Evolutionary conservation across 768 basidiomycete genomes (phyloP).

Genomic region (Suillus bovinus): DNA sequence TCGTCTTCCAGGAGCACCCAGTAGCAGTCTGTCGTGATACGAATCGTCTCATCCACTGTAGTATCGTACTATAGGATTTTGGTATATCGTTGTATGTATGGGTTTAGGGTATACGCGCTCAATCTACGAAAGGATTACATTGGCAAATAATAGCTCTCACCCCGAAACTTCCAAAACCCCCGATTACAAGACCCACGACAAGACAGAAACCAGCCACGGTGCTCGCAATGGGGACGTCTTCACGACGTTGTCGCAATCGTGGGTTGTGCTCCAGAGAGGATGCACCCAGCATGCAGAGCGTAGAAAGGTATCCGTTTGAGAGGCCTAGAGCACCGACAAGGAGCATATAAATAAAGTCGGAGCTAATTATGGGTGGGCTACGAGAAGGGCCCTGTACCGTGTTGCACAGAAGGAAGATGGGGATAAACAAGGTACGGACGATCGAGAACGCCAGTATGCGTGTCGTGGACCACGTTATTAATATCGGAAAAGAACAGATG

Average conservation of each 20-base stretch:
- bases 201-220: slow-evolving; percentile 79
- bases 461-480: slow-evolving; percentile 69
- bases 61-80: neutral
- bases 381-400: slow-evolving; percentile 48
- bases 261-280: slow-evolving; percentile 83
- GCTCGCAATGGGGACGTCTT: slow-evolving; percentile 85
- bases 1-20: slow-evolving; percentile 65
- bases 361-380: slow-evolving; percentile 54
- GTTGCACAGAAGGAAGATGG: slow-evolving; percentile 86
- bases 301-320: slow-evolving; percentile 80
- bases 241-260: slow-evolving; percentile 59
- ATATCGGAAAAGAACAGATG: slow-evolving; percentile 60
- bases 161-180: slow-evolving; percentile 80
- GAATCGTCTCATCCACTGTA: neutral
- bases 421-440: slow-evolving; percentile 78
- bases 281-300: slow-evolving; percentile 78
- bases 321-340: slow-evolving; percentile 71
- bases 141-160: slow-evolving; percentile 67
- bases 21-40: slow-evolving; percentile 21
- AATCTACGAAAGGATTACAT: slow-evolving; percentile 68
- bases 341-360: slow-evolving; percentile 74
- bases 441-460: slow-evolving; percentile 65
- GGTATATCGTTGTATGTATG: neutral
- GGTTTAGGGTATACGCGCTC: neutral
- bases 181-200: slow-evolving; percentile 71